Evolutionary conservation across 257 asterid genomes (phyloP).

Genomic region (Phtheirospermum japonicum): DNA sequence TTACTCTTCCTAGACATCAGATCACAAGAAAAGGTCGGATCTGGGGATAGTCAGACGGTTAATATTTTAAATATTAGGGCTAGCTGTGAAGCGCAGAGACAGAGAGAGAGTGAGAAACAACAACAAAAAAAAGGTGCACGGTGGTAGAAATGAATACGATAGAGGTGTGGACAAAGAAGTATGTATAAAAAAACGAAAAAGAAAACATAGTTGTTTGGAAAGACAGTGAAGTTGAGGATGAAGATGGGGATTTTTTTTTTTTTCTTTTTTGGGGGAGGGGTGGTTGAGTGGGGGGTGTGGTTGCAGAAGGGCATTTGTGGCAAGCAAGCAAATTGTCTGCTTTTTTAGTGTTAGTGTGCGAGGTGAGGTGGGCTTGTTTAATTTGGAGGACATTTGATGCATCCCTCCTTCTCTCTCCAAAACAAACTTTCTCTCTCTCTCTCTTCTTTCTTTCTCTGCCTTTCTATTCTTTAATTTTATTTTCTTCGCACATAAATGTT

Average conservation of each 20-base stretch:
- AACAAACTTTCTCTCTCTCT: too few relatives aligned
- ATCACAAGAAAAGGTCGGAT: conserved; percentile 36
- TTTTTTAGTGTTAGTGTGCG: too few relatives aligned
- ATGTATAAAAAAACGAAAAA: conserved; percentile 17
- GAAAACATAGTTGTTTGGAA: conserved; percentile 34
- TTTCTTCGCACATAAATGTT: conserved; percentile 17
- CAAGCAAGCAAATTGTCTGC: conserved; percentile 28
- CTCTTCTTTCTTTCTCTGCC: too few relatives aligned
- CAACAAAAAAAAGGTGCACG: conserved; percentile 25
- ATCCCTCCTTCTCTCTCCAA: too few relatives aligned
- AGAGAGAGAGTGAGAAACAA: conserved; percentile 22
- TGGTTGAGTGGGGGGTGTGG: too few relatives aligned
- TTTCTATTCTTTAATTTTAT: conserved; percentile 12
- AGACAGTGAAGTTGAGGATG: conserved; percentile 59
- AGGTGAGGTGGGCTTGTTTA: too few relatives aligned
- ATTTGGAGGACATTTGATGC: too few relatives aligned
- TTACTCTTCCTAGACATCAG: conserved; percentile 71
- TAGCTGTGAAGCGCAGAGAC: conserved; percentile 9
- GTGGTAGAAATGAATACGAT: conserved; percentile 28
- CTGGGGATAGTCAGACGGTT: conserved; percentile 30
- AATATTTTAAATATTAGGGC: conserved; percentile 2
- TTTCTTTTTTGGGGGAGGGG: too few relatives aligned
- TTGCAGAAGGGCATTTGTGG: conserved; percentile 93
- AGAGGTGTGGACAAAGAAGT: conserved; percentile 26
- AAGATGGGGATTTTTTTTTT: conserved; percentile 45